phyloP scores from a whole-genome alignment of 2,329 filamentous ascomycete genomes.

The Dactylellina parvicollis region DNA sequence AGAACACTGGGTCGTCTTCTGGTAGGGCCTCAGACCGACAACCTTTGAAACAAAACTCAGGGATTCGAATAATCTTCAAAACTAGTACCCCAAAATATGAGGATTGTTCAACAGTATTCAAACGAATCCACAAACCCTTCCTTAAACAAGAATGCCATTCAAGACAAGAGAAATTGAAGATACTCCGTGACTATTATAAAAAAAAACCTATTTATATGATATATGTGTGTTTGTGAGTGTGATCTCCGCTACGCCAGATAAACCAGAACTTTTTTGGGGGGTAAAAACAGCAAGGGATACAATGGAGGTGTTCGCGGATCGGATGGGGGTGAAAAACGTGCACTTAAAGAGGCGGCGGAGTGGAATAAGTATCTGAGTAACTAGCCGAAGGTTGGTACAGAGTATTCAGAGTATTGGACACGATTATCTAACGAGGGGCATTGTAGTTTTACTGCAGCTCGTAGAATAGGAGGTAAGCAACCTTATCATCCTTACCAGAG shows the following conservation, averaged over 20 bases:
- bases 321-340: too few species aligned
- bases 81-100: neutral
- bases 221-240: slow-evolving; percentile 4
- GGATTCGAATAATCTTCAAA: too few species aligned
- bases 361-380: too few species aligned
- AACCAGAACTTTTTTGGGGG: slow-evolving; percentile 27
- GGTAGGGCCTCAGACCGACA: too few species aligned
- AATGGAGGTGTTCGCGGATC: too few species aligned
- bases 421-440: neutral
- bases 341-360: too few species aligned
- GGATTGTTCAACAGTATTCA: neutral
- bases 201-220: neutral
- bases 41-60: too few species aligned
- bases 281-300: neutral
- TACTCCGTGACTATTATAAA: neutral
- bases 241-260: slow-evolving; percentile 28
- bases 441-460: slow-evolving; percentile 14
- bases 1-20: too few species aligned
- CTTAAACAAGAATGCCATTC: neutral
- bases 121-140: neutral
- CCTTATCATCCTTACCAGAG: slow-evolving; percentile 34
- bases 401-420: neutral
- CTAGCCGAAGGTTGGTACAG: too few species aligned
- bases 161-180: neutral
- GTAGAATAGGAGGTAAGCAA: slow-evolving; percentile 49